phyloP scores from a whole-genome alignment of 2,329 filamentous ascomycete species.

The Colletotrichum lindemuthianum region DNA sequence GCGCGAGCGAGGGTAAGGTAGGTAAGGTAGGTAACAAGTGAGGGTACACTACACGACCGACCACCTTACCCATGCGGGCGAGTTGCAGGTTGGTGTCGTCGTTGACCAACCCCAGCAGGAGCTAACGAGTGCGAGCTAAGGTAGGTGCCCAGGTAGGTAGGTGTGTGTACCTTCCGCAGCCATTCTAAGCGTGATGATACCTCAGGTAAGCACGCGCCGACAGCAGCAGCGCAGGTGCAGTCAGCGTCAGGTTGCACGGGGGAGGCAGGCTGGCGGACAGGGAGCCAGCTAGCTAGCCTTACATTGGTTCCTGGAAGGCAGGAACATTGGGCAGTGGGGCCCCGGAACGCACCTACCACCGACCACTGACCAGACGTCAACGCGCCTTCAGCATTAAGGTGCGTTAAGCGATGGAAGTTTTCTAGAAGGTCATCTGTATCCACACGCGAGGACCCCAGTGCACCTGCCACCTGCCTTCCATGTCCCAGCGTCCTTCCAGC shows the following conservation, averaged over 20 bases:
- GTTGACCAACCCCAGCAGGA: too few relatives aligned
- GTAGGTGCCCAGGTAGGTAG: not conserved
- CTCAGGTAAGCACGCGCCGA: not conserved
- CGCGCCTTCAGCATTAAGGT: constrained; percentile 1
- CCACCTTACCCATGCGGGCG: not conserved
- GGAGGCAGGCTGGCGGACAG: too few relatives aligned
- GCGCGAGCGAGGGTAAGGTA: constrained; percentile 10
- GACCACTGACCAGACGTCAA: too few relatives aligned
- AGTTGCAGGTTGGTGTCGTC: too few relatives aligned
- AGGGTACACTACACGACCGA: not conserved
- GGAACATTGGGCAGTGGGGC: constrained; percentile 15
- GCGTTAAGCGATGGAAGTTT: constrained; percentile 30
- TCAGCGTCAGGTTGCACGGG: not conserved
- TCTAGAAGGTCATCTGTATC: constrained; percentile 20
- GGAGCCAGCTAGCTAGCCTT: too few relatives aligned
- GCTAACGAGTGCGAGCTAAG: not conserved
- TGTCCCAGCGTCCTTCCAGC: constrained; percentile 15
- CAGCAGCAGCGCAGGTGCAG: not conserved
- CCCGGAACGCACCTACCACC: not conserved
- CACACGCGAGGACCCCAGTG: not conserved
- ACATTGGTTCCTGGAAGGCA: too few relatives aligned
- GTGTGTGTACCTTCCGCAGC: not conserved
- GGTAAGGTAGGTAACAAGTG: constrained; percentile 2
- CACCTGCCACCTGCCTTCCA: constrained; percentile 21
- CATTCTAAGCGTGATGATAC: not conserved